phyloP scores from a whole-genome alignment of 805 yeast genomes.

The Hanseniaspora meyeri region DNA sequence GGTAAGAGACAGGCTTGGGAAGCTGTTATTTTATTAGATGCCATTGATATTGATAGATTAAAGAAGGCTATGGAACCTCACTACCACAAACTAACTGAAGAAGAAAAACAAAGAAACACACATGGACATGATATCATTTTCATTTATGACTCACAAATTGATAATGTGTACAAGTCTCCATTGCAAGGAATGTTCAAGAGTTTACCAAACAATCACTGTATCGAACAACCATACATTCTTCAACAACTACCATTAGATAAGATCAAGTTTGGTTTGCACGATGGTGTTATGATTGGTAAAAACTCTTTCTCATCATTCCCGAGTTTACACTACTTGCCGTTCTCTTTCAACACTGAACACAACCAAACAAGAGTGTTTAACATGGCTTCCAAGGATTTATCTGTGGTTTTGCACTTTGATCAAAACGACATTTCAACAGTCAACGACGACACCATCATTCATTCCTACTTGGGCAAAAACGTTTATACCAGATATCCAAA shows the following conservation, averaged over 20 bases:
- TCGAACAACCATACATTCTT: constrained; percentile 43
- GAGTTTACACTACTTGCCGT: constrained; percentile 58
- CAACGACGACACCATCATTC: constrained; percentile 47
- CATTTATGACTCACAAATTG: constrained; percentile 63
- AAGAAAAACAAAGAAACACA: constrained; percentile 61
- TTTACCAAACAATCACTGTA: constrained; percentile 66
- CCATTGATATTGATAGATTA: constrained; percentile 74
- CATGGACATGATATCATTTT: constrained; percentile 62
- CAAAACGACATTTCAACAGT: constrained; percentile 43
- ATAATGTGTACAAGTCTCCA: constrained; percentile 58
- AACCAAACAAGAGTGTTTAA: constrained; percentile 70
- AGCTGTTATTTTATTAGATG: constrained; percentile 83
- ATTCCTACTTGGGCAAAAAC: constrained; percentile 45
- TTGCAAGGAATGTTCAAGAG: constrained; percentile 65
- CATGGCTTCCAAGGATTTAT: constrained; percentile 70
- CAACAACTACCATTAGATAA: constrained; percentile 34
- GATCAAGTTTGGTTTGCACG: constrained; percentile 44
- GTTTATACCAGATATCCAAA: constrained; percentile 87
- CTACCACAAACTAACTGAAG: constrained; percentile 49
- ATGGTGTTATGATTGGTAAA: constrained; percentile 58
- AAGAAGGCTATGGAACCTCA: constrained; percentile 59
- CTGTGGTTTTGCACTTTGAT: constrained; percentile 43
- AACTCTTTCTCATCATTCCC: constrained; percentile 84
- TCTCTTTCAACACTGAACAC: constrained; percentile 38
- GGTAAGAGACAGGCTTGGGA: constrained; percentile 97